Evolutionary conservation across 176 grass and related monocot species (phyloP).

Genomic region (Oryza officinalis): DNA sequence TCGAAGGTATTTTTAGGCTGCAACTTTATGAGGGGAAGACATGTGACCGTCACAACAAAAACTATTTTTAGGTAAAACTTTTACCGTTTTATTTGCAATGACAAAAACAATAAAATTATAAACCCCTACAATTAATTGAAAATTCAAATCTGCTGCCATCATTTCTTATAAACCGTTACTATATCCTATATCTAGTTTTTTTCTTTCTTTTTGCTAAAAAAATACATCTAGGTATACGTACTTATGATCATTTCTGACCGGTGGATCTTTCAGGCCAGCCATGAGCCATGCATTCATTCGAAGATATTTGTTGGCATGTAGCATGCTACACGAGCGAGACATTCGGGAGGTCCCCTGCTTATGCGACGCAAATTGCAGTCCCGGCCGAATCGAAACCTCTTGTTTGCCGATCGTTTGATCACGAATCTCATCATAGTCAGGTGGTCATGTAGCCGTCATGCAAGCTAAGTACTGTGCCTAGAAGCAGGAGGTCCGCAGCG

Average conservation of each 20-base stretch:
- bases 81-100: too few relatives aligned
- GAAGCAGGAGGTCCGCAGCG: neutral
- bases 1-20: too few relatives aligned
- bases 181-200: neutral
- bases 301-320: conserved; percentile 3
- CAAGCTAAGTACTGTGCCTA: neutral
- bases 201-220: too few relatives aligned
- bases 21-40: too few relatives aligned
- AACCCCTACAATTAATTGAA: neutral
- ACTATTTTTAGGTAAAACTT: too few relatives aligned
- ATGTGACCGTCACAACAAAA: too few relatives aligned
- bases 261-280: neutral
- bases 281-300: neutral
- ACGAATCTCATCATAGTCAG: neutral
- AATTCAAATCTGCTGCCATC: too few relatives aligned
- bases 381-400: neutral
- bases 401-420: neutral
- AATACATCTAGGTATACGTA: too few relatives aligned
- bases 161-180: too few relatives aligned
- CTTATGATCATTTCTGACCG: neutral
- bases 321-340: neutral
- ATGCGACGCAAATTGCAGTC: neutral
- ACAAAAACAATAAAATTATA: too few relatives aligned
- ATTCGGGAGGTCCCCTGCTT: neutral
- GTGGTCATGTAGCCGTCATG: conserved; percentile 10